A percentile compares a stretch with the other conserved stretches of the same genome.
phyloP scores from a whole-genome alignment of 352 stramenopile species.

The Globisporangium iwayamae region DNA sequence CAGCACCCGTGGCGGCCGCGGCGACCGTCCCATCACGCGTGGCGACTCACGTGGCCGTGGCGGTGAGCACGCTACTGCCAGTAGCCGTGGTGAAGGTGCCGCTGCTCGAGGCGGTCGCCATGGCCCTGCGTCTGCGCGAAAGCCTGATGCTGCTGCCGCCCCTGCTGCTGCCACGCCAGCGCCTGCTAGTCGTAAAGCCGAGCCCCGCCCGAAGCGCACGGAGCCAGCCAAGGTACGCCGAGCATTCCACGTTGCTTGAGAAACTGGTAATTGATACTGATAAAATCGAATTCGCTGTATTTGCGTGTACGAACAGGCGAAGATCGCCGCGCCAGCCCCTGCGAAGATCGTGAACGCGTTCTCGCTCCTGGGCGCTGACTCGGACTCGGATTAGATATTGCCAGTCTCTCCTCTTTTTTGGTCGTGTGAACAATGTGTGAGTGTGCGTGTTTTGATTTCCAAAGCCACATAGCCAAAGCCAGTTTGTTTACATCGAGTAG shows the following conservation, averaged over 20 bases:
- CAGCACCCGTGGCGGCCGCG: slow-evolving; percentile 34
- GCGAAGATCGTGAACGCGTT: slow-evolving; percentile 77
- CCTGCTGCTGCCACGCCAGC: slow-evolving; percentile 9
- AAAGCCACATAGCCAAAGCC: slow-evolving; percentile 7
- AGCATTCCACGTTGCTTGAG: slow-evolving; percentile 2
- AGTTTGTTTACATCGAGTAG: slow-evolving; percentile 7
- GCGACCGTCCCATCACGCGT: slow-evolving; percentile 19
- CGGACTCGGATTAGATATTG: slow-evolving; percentile 65
- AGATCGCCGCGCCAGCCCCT: slow-evolving; percentile 38
- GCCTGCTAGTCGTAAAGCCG: slow-evolving; percentile 31
- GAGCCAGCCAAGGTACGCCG: slow-evolving; percentile 37
- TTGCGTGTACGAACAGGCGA: slow-evolving; percentile 17
- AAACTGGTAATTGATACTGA: neutral
- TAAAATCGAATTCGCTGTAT: neutral
- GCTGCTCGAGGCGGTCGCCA: slow-evolving; percentile 23
- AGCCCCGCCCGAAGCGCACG: slow-evolving; percentile 43
- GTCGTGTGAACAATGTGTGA: slow-evolving; percentile 4
- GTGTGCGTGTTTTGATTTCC: slow-evolving; percentile 4
- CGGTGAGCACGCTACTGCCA: slow-evolving; percentile 26
- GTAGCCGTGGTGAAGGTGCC: slow-evolving; percentile 20
- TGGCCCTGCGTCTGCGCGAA: neutral
- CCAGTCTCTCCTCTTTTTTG: slow-evolving; percentile 1
- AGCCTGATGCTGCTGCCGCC: slow-evolving; percentile 17
- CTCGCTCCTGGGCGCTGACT: slow-evolving; percentile 43
- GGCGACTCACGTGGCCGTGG: slow-evolving; percentile 30